Evolutionary conservation across 176 grass and related monocot species (phyloP).

Genomic region (Zea luxurians): DNA sequence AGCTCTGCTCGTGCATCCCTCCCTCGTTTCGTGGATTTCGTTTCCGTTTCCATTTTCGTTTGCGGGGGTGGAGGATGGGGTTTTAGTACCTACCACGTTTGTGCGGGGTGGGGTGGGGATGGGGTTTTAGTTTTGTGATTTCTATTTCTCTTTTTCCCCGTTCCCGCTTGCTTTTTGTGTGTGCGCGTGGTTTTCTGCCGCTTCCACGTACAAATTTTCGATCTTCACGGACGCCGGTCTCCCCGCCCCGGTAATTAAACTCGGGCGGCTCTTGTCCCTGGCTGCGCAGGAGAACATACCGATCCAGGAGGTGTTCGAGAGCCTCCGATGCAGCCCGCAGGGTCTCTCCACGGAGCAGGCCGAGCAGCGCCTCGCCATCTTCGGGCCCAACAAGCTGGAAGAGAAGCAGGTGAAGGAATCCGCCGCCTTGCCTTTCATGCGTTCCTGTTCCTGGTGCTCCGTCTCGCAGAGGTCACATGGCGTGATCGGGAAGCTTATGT

Average conservation of each 20-base stretch:
- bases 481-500: no score
- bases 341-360: conserved; percentile 68
- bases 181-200: not conserved
- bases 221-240: not conserved
- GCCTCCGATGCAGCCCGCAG: conserved; percentile 68
- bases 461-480: no score
- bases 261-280: not conserved
- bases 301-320: conserved; percentile 84
- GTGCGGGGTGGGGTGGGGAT: not conserved
- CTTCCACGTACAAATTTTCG: not conserved
- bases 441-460: not conserved
- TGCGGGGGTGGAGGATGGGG: no score
- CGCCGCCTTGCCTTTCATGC: not conserved
- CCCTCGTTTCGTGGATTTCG: not conserved
- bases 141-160: not conserved
- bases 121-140: not conserved
- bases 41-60: no score
- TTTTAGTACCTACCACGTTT: no score
- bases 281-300: conserved; percentile 74
- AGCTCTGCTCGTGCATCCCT: not conserved
- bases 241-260: not conserved
- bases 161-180: not conserved
- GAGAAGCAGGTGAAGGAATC: conserved; percentile 64
- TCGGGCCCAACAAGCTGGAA: conserved; percentile 85
- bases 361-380: conserved; percentile 64